phyloP scores from a whole-genome alignment of 1,284 basidiomycete genomes.

The Apiotrichum veenhuisii region DNA sequence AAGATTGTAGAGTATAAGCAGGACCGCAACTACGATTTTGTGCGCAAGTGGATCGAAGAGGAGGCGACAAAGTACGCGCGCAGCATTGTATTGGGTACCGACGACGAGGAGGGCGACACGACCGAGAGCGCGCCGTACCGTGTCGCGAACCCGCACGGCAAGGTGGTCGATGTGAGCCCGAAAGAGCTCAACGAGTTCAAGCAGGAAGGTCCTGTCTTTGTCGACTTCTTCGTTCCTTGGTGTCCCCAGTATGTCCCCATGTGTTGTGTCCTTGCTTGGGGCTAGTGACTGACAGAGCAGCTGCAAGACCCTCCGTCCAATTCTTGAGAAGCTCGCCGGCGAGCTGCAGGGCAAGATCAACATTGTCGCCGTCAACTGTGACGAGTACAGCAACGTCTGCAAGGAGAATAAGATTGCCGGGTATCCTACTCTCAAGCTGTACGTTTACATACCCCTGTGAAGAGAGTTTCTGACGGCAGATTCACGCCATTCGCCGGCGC shows the following conservation, averaged over 20 bases:
- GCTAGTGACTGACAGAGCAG: constrained; percentile 24
- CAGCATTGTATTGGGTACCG: neutral
- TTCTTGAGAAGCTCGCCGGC: constrained; percentile 68
- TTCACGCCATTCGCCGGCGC: neutral
- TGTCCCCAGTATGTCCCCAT: constrained; percentile 63
- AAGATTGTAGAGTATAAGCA: constrained; percentile 60
- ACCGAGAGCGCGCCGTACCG: constrained; percentile 5
- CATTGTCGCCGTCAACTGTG: constrained; percentile 82
- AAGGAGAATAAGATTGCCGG: constrained; percentile 62
- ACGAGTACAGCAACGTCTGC: constrained; percentile 65
- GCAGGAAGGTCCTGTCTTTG: constrained; percentile 64
- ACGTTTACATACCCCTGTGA: neutral
- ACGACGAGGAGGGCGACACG: neutral
- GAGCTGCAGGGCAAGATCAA: constrained; percentile 65
- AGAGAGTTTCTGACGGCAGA: neutral
- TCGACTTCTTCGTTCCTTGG: constrained; percentile 93
- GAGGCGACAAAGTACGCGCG: constrained; percentile 45
- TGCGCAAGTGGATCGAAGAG: constrained; percentile 57
- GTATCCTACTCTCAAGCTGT: constrained; percentile 72
- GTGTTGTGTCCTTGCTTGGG: too few species aligned
- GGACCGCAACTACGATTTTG: constrained; percentile 54
- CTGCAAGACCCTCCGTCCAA: constrained; percentile 78
- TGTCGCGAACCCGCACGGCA: constrained; percentile 60
- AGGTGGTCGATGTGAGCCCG: constrained; percentile 58
- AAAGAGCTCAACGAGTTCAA: constrained; percentile 57